Percentiles rank a stretch among this genome's conserved stretches.
phyloP scores from a whole-genome alignment of 2,329 filamentous ascomycete species.

The Chaetomiaceae sp. region DNA sequence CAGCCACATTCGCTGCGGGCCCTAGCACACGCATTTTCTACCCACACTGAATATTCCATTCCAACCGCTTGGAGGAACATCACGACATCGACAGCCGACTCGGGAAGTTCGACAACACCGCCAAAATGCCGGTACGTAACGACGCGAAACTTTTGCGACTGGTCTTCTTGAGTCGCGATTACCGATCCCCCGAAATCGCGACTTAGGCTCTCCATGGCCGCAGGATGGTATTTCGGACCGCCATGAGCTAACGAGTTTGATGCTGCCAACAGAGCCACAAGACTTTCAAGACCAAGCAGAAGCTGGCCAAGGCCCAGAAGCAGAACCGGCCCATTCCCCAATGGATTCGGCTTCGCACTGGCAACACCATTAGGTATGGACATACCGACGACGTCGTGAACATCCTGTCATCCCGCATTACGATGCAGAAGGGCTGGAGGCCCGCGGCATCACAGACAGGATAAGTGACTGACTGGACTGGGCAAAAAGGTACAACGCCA shows the following conservation, averaged over 20 bases:
- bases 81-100: constrained; percentile 26
- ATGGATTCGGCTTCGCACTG: constrained; percentile 98
- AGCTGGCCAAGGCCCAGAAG: constrained; percentile 99
- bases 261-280: constrained; percentile 76
- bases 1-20: constrained; percentile 22
- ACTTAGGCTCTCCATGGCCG: not conserved
- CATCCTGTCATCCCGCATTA: not conserved
- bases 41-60: constrained; percentile 27
- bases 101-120: constrained; percentile 30
- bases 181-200: no score
- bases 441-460: not conserved
- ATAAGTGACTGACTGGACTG: no score
- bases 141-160: not conserved
- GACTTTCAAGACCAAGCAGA: constrained; percentile 99
- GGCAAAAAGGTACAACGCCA: constrained; percentile 99
- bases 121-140: constrained; percentile 37
- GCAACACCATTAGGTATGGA: constrained; percentile 98
- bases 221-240: constrained; percentile 1
- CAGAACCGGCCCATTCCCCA: constrained; percentile 99
- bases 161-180: not conserved
- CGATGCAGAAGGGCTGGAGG: not conserved
- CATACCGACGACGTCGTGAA: not conserved
- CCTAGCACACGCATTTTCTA: constrained; percentile 23
- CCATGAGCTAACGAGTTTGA: constrained; percentile 19
- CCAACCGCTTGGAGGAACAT: constrained; percentile 23